A percentile compares a stretch with the other conserved stretches of the same genome.
Evolutionary conservation across 768 basidiomycete genomes (phyloP).

Genomic region (Lentinula raphanica): DNA sequence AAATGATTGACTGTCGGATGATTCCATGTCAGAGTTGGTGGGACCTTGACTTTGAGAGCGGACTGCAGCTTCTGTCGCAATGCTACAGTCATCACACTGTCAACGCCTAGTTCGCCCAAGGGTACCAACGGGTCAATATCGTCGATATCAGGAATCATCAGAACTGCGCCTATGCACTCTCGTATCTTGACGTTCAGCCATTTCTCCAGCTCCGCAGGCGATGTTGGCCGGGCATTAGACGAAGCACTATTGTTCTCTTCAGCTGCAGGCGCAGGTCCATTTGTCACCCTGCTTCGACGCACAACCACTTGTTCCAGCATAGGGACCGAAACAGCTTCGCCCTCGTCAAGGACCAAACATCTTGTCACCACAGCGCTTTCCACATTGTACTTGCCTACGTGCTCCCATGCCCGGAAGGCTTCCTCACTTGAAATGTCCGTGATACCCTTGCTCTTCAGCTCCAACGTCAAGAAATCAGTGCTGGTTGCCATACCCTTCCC

Average conservation of each 20-base stretch:
- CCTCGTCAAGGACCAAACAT: not conserved
- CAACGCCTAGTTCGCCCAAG: not conserved
- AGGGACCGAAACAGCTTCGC: not conserved
- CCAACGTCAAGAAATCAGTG: not conserved
- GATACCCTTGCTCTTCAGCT: not conserved
- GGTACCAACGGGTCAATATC: constrained; percentile 3
- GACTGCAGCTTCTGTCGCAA: not conserved
- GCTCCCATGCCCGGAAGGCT: not conserved
- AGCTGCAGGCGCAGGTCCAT: not conserved
- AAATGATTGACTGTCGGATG: not conserved
- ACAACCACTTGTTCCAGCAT: constrained; percentile 1
- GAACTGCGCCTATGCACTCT: not conserved
- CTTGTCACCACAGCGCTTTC: not conserved
- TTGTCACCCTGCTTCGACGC: not conserved
- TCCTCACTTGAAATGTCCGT: constrained; percentile 1
- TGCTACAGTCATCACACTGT: not conserved
- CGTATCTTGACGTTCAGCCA: not conserved
- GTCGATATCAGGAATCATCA: not conserved
- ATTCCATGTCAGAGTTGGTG: constrained; percentile 1
- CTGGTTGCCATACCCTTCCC: constrained; percentile 1
- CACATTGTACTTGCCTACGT: not conserved
- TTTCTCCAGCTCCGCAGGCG: not conserved
- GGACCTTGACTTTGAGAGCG: not conserved
- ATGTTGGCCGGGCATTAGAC: not conserved
- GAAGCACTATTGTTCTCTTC: not conserved